These are phyloP conservation scores for Pythium angustatum DNA, from an alignment of 352 stramenopile genomes.

Conservation along the genomic window DNA sequence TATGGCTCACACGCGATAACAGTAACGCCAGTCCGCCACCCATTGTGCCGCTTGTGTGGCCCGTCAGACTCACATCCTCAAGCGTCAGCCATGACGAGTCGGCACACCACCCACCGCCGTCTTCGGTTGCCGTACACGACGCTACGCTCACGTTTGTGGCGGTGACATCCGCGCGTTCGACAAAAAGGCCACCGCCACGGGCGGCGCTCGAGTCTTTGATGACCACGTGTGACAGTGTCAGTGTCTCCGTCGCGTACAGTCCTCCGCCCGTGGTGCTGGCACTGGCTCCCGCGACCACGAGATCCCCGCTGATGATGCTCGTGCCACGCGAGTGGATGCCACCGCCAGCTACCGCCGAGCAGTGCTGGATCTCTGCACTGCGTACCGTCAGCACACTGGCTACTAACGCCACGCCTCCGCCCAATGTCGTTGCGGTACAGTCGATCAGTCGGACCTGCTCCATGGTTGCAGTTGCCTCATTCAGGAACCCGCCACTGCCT, in stretches of 20 bases:
- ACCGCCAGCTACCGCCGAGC: conserved; percentile 18
- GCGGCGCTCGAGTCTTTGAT: conserved; percentile 9
- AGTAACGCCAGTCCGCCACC: conserved; percentile 41
- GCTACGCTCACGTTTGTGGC: conserved; percentile 12
- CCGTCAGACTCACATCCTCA: conserved; percentile 1
- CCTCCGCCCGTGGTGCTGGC: conserved; percentile 25
- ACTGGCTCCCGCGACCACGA: background rate
- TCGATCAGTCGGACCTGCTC: conserved; percentile 1
- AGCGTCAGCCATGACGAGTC: conserved; percentile 8
- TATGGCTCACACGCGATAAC: conserved; percentile 28
- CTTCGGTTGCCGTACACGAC: conserved; percentile 9
- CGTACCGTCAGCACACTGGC: background rate
- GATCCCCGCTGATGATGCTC: conserved; percentile 3
- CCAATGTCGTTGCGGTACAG: conserved; percentile 2
- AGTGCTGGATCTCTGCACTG: conserved; percentile 2
- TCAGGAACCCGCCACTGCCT: conserved; percentile 16
- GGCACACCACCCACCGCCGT: conserved; percentile 38
- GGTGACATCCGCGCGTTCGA: background rate
- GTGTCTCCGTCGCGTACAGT: conserved; percentile 10
- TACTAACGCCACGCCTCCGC: conserved; percentile 29
- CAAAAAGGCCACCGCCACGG: conserved; percentile 40
- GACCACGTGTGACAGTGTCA: conserved; percentile 1
- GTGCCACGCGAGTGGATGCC: conserved; percentile 4
- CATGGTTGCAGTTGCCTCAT: background rate
- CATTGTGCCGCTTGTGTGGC: conserved; percentile 4